Conservation (phyloP, 768 basidiomycete genomes). For the Phanerochaete carnosa region DNA sequence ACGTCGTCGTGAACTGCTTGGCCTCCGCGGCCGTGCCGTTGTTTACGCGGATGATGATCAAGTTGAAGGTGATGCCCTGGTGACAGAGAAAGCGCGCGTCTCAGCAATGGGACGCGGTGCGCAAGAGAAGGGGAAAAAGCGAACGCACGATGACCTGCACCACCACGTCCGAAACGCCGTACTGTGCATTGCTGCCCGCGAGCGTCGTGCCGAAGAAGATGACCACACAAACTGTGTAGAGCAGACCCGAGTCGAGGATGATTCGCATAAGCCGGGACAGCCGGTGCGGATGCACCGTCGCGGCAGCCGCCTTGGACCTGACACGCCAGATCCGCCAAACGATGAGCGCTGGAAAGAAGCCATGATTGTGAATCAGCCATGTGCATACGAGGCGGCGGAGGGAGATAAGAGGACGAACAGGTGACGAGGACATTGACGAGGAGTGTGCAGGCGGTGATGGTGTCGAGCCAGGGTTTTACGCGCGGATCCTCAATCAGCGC, state of each 20-base stretch:
- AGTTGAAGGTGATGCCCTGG: conserved; percentile 14
- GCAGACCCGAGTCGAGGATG: conserved; percentile 11
- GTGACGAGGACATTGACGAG: conserved; percentile 10
- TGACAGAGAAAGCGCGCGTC: not conserved
- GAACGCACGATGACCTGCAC: conserved; percentile 13
- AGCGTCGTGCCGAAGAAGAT: conserved; percentile 13
- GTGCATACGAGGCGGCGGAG: not conserved
- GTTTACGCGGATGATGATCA: conserved; percentile 12
- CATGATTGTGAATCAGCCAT: not conserved
- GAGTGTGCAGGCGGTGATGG: conserved; percentile 5
- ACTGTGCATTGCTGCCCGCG: conserved; percentile 12
- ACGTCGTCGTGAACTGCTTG: not conserved
- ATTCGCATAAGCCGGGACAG: conserved; percentile 7
- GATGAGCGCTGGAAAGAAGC: conserved; percentile 6
- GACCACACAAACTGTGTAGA: conserved; percentile 11
- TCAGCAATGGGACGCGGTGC: not conserved
- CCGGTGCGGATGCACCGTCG: not conserved
- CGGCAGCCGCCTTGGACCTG: not conserved
- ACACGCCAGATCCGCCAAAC: conserved; percentile 11
- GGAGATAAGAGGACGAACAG: not conserved
- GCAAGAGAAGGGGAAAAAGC: not conserved
- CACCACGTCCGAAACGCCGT: conserved; percentile 10
- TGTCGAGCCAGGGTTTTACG: conserved; percentile 7
- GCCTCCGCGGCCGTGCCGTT: conserved; percentile 6
- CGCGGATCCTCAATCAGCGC: conserved; percentile 3